Conservation (phyloP, 192 early-diverging fungal genomes). For the Backusella circina region DNA sequence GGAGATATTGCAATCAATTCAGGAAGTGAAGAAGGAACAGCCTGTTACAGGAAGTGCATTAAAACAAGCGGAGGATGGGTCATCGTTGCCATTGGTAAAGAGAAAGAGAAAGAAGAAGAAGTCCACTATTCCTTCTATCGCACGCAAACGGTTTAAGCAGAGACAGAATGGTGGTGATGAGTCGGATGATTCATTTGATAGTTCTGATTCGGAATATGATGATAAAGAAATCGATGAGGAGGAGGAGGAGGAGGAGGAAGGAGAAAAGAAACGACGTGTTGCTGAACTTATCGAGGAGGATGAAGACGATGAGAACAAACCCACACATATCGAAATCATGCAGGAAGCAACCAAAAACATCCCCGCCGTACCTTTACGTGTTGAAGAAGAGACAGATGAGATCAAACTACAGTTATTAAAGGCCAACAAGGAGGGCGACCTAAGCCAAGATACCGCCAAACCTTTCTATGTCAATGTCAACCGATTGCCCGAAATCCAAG, state of each 20-base stretch:
- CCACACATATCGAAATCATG: conserved; percentile 28
- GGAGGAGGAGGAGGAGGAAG: conserved; percentile 24
- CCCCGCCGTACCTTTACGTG: neutral
- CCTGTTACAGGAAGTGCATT: conserved; percentile 43
- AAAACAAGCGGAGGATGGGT: conserved; percentile 37
- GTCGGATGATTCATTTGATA: conserved; percentile 66
- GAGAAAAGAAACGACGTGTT: conserved; percentile 26
- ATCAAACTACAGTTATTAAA: conserved; percentile 31
- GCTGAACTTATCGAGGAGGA: conserved; percentile 39
- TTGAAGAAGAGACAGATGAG: conserved; percentile 32
- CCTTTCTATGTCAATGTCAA: conserved; percentile 75
- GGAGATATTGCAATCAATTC: neutral
- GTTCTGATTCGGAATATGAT: conserved; percentile 65
- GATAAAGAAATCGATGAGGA: neutral
- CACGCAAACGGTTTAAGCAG: conserved; percentile 25
- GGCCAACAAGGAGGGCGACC: conserved; percentile 31
- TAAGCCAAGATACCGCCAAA: conserved; percentile 23
- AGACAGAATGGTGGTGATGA: conserved; percentile 23
- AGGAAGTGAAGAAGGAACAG: conserved; percentile 20
- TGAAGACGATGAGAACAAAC: conserved; percentile 16
- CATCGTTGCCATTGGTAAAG: conserved; percentile 36
- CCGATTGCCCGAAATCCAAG: conserved; percentile 70
- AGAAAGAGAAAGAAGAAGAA: conserved; percentile 51
- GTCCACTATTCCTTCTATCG: conserved; percentile 35
- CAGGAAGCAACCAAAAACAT: conserved; percentile 31